phyloP scores from a whole-genome alignment of 352 stramenopile species.

The Globisporangium ultimum region DNA sequence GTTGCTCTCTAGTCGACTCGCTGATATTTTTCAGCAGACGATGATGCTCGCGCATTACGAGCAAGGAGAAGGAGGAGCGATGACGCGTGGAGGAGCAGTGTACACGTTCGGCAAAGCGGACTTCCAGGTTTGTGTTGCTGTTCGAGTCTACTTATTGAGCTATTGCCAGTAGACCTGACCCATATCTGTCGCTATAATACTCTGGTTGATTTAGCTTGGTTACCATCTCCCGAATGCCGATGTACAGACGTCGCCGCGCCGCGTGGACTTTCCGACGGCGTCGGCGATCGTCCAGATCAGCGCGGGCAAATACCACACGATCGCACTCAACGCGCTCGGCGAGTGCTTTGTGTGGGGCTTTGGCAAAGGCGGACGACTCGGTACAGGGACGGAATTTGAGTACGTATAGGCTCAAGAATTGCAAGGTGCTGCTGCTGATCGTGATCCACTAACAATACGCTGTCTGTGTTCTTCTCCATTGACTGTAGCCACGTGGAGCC shows the following conservation, averaged over 20 bases:
- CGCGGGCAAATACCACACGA: conserved; percentile 78
- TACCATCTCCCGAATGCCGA: conserved; percentile 83
- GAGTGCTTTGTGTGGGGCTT: conserved; percentile 84
- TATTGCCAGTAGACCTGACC: too few species aligned
- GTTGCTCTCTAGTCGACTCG: conserved; percentile 34
- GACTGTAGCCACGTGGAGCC: conserved; percentile 59
- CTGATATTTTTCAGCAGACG: conserved; percentile 10
- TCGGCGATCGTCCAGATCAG: conserved; percentile 64
- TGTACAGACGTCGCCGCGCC: conserved; percentile 59
- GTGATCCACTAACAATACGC: background rate
- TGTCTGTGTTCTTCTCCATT: background rate
- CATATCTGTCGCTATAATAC: background rate
- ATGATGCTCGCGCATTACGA: background rate
- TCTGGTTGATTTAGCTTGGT: conserved; percentile 37
- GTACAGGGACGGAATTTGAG: conserved; percentile 77
- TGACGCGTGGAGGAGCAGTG: conserved; percentile 24
- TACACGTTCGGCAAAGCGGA: conserved; percentile 86
- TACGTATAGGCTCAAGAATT: conserved; percentile 20
- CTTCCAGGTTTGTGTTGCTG: conserved; percentile 50
- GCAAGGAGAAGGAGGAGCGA: background rate
- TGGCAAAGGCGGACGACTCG: conserved; percentile 72
- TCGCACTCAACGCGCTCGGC: conserved; percentile 56
- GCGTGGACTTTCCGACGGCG: conserved; percentile 50
- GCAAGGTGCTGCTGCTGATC: too few species aligned
- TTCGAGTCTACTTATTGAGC: too few species aligned